Evolutionary conservation across 768 basidiomycete species (phyloP).

Genomic region (Amanita pseudoporphyria): DNA sequence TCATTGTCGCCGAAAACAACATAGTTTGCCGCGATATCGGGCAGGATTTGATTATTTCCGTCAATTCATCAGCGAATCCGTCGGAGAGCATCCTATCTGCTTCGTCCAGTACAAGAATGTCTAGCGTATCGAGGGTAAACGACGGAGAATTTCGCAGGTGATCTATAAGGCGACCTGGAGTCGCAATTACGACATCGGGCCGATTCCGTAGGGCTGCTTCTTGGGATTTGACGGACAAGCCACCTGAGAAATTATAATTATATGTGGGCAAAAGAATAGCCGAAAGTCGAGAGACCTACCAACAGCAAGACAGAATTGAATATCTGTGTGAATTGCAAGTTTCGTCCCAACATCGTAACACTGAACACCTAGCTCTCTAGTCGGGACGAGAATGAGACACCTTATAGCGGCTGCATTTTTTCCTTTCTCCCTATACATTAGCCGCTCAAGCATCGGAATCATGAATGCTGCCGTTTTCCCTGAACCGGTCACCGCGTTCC

Average conservation of each 20-base stretch:
- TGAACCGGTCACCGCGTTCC: slow-evolving; percentile 92
- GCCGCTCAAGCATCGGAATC: slow-evolving; percentile 87
- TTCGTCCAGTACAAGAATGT: slow-evolving; percentile 92
- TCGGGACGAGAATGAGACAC: slow-evolving; percentile 89
- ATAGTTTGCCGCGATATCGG: slow-evolving; percentile 89
- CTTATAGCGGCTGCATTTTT: slow-evolving; percentile 80
- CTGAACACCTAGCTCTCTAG: slow-evolving; percentile 92
- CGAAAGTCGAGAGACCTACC: slow-evolving; percentile 44
- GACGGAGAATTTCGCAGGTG: slow-evolving; percentile 93
- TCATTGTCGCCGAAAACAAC: slow-evolving; percentile 99
- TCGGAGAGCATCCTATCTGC: slow-evolving; percentile 96
- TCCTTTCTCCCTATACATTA: slow-evolving; percentile 86
- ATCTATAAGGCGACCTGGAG: slow-evolving; percentile 96
- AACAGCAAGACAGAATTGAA: slow-evolving; percentile 85
- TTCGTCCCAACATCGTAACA: slow-evolving; percentile 88
- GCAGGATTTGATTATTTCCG: slow-evolving; percentile 89
- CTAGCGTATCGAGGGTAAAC: slow-evolving; percentile 86
- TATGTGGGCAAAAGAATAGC: neutral
- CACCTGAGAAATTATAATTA: slow-evolving; percentile 43
- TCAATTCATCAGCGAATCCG: slow-evolving; percentile 90
- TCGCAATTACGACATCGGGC: slow-evolving; percentile 93
- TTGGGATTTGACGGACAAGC: slow-evolving; percentile 88
- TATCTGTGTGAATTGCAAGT: slow-evolving; percentile 79
- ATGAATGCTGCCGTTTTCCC: slow-evolving; percentile 98
- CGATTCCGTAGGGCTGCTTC: slow-evolving; percentile 76